phyloP scores from a whole-genome alignment of 2,329 filamentous ascomycete species.

The Fusarium lyarnte region DNA sequence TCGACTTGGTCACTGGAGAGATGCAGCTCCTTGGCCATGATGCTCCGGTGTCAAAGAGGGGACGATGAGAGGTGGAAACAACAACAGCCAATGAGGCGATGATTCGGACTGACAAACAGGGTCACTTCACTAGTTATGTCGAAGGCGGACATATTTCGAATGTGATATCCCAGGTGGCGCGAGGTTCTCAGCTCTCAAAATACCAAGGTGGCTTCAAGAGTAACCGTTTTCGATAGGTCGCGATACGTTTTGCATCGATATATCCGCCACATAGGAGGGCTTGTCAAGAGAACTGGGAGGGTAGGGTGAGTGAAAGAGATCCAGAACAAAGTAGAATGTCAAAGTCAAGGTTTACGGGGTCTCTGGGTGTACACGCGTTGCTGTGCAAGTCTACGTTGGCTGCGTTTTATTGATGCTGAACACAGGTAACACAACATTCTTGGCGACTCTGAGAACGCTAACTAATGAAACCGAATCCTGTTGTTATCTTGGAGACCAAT shows the following conservation, averaged over 20 bases:
- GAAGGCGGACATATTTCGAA: background rate
- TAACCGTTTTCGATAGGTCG: background rate
- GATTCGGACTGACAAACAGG: background rate
- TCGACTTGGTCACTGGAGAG: accelerated
- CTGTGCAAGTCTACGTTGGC: background rate
- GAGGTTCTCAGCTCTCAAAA: background rate
- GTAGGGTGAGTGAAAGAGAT: background rate
- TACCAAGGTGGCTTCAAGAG: background rate
- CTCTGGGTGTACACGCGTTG: background rate
- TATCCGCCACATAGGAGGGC: background rate
- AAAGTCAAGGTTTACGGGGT: background rate
- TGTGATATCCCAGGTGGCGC: background rate
- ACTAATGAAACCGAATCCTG: background rate
- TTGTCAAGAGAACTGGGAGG: background rate
- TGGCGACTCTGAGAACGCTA: background rate
- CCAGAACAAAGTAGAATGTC: accelerated
- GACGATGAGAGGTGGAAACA: background rate
- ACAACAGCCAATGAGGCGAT: background rate
- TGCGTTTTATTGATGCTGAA: background rate
- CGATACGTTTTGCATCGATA: background rate
- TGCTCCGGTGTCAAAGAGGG: background rate
- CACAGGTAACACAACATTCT: background rate
- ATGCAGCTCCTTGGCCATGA: accelerated
- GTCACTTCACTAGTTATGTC: background rate
- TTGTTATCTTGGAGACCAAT: accelerated